Evolutionary conservation across 192 early-diverging fungal species (phyloP).

Genomic region (Umbelopsis sp.): DNA sequence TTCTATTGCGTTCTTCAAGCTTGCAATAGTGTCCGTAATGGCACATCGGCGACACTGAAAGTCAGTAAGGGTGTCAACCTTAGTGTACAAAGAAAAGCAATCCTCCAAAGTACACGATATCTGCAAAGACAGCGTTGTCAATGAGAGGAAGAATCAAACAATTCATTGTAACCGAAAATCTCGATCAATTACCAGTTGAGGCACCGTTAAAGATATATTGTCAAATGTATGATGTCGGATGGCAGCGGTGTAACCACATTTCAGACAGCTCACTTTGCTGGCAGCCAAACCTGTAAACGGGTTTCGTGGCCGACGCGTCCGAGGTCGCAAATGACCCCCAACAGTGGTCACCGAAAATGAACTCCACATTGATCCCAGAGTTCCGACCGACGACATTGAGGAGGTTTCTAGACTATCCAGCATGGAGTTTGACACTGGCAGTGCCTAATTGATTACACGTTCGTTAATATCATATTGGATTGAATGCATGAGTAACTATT

Average conservation of each 20-base stretch:
- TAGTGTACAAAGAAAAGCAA: slow-evolving; percentile 65
- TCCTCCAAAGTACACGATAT: slow-evolving; percentile 59
- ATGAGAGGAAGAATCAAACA: not conserved
- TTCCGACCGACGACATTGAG: slow-evolving; percentile 39
- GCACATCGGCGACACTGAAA: slow-evolving; percentile 70
- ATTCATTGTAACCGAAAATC: no score
- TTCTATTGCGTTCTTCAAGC: slow-evolving; percentile 34
- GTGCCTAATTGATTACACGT: not conserved
- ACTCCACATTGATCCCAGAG: slow-evolving; percentile 44
- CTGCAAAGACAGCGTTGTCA: slow-evolving; percentile 19
- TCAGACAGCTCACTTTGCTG: slow-evolving; percentile 68
- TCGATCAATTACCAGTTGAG: slow-evolving; percentile 39
- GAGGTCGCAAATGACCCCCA: slow-evolving; percentile 33
- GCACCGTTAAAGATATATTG: slow-evolving; percentile 67
- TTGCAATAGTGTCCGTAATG: slow-evolving; percentile 49
- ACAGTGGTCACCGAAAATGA: slow-evolving; percentile 44
- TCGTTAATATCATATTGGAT: not conserved
- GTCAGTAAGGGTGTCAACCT: slow-evolving; percentile 66
- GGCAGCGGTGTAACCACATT: slow-evolving; percentile 74
- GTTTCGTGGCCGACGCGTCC: slow-evolving; percentile 45
- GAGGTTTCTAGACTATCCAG: slow-evolving; percentile 39
- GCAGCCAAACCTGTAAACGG: slow-evolving; percentile 68
- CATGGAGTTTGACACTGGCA: slow-evolving; percentile 16
- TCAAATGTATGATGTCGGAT: slow-evolving; percentile 76
- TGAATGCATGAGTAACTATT: no score